A percentile compares a stretch with the other conserved stretches of the same genome.
These are phyloP conservation scores for Viola pubescens DNA, from an alignment of 441 rosid genomes.

Conservation along the genomic window DNA sequence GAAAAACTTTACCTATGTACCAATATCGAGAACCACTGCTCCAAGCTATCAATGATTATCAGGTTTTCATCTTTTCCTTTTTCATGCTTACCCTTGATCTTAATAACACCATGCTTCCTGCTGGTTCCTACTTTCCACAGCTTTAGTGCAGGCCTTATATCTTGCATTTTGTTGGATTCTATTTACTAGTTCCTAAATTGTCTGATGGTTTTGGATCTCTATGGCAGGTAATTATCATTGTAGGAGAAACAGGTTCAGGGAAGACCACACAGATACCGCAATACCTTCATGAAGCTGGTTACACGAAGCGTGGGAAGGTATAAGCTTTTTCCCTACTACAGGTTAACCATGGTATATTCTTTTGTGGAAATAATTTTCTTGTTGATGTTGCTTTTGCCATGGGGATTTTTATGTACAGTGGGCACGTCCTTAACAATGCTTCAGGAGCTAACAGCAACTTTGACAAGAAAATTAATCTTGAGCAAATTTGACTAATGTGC, in stretches of 20 bases:
- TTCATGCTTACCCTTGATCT: not conserved
- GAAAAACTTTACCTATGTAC: conserved; percentile 80
- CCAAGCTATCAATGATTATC: conserved; percentile 61
- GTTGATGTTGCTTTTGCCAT: not conserved
- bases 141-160: not conserved
- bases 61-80: conserved; percentile 33
- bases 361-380: not conserved
- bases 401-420: not conserved
- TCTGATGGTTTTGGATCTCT: conserved; percentile 7
- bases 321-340: conserved; percentile 5
- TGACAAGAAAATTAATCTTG: too few species aligned
- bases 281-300: conserved; percentile 96
- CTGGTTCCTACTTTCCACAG: not conserved
- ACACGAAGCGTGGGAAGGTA: conserved; percentile 91
- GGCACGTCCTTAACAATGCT: too few species aligned
- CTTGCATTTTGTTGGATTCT: not conserved
- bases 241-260: conserved; percentile 99
- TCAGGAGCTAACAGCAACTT: too few species aligned
- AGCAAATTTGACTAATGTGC: too few species aligned
- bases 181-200: not conserved
- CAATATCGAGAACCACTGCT: conserved; percentile 75
- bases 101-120: not conserved
- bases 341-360: not conserved
- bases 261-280: conserved; percentile 98
- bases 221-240: conserved; percentile 85